Conservation (phyloP, 768 basidiomycete species). For the Rubroboletus satanas region DNA sequence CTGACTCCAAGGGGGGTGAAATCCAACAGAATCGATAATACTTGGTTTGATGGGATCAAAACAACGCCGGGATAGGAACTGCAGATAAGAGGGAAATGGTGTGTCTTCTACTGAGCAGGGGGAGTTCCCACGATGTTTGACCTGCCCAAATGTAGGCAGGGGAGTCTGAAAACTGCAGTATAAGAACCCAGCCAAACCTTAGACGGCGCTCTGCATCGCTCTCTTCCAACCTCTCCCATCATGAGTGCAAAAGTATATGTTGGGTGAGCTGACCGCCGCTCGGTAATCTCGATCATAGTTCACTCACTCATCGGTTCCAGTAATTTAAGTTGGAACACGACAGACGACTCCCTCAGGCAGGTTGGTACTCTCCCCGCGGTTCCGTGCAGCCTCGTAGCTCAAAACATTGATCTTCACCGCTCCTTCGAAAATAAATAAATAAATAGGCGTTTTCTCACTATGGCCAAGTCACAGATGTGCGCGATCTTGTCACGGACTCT, state of each 20-base stretch:
- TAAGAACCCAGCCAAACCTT: constrained; percentile 27
- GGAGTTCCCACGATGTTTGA: constrained; percentile 13
- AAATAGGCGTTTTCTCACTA: constrained; percentile 40
- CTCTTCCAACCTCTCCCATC: constrained; percentile 13
- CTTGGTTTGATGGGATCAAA: neutral
- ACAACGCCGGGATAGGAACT: neutral
- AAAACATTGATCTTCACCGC: constrained; percentile 6
- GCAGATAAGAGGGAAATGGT: constrained; percentile 8
- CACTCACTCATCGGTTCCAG: constrained; percentile 11
- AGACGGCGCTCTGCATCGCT: constrained; percentile 9
- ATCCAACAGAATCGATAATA: neutral
- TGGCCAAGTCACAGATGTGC: constrained; percentile 49
- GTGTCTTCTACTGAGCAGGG: too few relatives aligned
- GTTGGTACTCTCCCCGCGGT: constrained; percentile 17
- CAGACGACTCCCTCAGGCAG: constrained; percentile 23
- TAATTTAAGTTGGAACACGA: constrained; percentile 34
- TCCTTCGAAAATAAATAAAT: neutral
- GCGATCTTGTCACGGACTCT: constrained; percentile 34
- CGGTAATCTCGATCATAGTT: neutral
- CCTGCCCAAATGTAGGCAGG: constrained; percentile 26
- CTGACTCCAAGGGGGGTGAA: neutral
- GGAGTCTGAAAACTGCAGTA: constrained; percentile 34
- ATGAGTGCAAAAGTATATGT: constrained; percentile 34
- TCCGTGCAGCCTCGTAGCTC: neutral
- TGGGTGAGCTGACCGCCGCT: constrained; percentile 22